These are phyloP conservation scores for Colletotrichum sp. DNA, from an alignment of 2,329 filamentous ascomycete genomes.

Conservation along the genomic window DNA sequence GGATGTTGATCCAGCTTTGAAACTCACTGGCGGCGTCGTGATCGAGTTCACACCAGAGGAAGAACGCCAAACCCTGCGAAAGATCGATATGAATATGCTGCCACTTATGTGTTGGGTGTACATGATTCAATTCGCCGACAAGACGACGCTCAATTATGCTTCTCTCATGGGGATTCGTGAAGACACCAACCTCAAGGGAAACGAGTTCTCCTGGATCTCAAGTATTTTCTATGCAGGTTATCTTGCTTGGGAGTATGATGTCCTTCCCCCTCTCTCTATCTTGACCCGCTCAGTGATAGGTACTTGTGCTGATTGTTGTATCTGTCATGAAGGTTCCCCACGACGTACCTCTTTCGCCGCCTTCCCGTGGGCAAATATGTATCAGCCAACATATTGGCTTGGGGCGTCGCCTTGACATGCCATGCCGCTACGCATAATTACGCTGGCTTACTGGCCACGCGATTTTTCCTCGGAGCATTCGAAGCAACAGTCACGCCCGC, in stretches of 20 bases:
- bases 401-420: slow-evolving; percentile 38
- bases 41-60: slow-evolving; percentile 10
- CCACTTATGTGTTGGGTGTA: slow-evolving; percentile 11
- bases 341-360: slow-evolving; percentile 35
- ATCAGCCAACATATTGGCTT: slow-evolving; percentile 40
- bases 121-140: slow-evolving; percentile 12
- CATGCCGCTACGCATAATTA: slow-evolving; percentile 24
- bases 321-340: slow-evolving; percentile 33
- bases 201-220: slow-evolving; percentile 24
- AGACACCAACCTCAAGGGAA: slow-evolving; percentile 13
- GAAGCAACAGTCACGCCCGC: slow-evolving; percentile 29
- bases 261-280: background rate
- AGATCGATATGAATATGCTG: slow-evolving; percentile 3
- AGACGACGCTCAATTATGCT: slow-evolving; percentile 16
- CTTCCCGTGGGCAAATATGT: slow-evolving; percentile 39
- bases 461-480: slow-evolving; percentile 27
- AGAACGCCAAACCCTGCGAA: background rate
- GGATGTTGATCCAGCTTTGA: slow-evolving; percentile 14
- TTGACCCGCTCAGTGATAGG: background rate
- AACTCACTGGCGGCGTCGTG: background rate
- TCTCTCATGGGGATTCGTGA: slow-evolving; percentile 21
- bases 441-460: slow-evolving; percentile 24
- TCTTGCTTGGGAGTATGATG: slow-evolving; percentile 23
- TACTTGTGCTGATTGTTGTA: background rate
- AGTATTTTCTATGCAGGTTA: slow-evolving; percentile 27